Evolutionary conservation across 2,329 filamentous ascomycete genomes (phyloP).

Genomic region (Talaromyces sp.): DNA sequence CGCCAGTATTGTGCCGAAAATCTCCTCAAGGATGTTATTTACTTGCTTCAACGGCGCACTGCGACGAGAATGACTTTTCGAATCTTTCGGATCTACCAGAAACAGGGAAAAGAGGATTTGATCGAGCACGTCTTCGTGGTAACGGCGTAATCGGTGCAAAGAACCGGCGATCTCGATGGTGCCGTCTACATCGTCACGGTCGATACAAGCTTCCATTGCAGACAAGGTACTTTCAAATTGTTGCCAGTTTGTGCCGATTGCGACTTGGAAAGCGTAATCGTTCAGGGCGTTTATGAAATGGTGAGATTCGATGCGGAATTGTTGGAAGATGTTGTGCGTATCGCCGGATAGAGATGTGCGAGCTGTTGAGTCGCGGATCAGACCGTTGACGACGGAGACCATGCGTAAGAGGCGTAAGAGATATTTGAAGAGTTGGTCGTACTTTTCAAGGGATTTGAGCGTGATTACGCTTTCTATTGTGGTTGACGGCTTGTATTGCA

Average conservation of each 20-base stretch:
- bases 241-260: conserved; percentile 69
- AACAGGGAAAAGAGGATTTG: conserved; percentile 70
- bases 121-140: conserved; percentile 71
- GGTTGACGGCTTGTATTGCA: conserved; percentile 75
- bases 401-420: conserved; percentile 74
- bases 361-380: conserved; percentile 56
- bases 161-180: conserved; percentile 54
- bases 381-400: conserved; percentile 67
- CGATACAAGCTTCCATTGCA: conserved; percentile 57
- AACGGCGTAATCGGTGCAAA: conserved; percentile 62
- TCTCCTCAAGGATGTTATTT: conserved; percentile 68
- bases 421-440: conserved; percentile 79
- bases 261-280: conserved; percentile 75
- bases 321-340: conserved; percentile 46
- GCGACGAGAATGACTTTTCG: conserved; percentile 28
- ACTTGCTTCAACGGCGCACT: conserved; percentile 51
- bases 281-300: conserved; percentile 72
- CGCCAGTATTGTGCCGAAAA: conserved; percentile 67
- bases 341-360: conserved; percentile 32
- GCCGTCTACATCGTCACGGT: conserved; percentile 43
- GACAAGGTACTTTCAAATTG: conserved; percentile 65
- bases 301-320: conserved; percentile 71
- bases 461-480: conserved; percentile 73
- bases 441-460: conserved; percentile 65
- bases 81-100: conserved; percentile 63